phyloP scores from a whole-genome alignment of 2,329 filamentous ascomycete species.

The Colletotrichum lentis region DNA sequence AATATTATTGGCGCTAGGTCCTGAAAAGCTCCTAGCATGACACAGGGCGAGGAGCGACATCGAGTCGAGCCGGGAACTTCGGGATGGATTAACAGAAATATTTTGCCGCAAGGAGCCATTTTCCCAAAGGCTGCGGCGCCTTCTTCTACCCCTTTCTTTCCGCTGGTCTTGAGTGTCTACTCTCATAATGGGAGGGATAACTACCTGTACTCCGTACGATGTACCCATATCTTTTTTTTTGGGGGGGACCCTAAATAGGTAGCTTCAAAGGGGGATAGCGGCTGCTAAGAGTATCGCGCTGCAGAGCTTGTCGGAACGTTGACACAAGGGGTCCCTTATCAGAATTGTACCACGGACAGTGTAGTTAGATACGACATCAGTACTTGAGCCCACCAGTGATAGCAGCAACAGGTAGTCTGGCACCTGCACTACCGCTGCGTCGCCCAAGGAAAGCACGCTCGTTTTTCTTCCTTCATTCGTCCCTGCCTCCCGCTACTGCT shows the following conservation, averaged over 20 bases:
- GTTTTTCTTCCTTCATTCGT: slow-evolving; percentile 7
- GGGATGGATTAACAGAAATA: not conserved
- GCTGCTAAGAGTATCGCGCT: too few relatives aligned
- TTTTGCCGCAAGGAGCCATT: slow-evolving; percentile 6
- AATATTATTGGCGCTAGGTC: not conserved
- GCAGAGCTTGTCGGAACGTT: too few relatives aligned
- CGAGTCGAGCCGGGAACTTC: slow-evolving; percentile 2
- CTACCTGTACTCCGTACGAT: too few relatives aligned
- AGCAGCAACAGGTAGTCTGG: not conserved
- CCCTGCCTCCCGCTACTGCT: not conserved
- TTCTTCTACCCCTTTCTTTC: not conserved
- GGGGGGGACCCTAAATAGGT: not conserved
- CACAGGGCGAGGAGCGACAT: too few relatives aligned
- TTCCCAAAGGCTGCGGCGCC: too few relatives aligned
- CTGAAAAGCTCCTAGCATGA: too few relatives aligned
- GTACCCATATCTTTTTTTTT: too few relatives aligned
- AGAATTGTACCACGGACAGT: too few relatives aligned
- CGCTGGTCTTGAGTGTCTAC: not conserved
- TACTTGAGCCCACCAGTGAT: not conserved
- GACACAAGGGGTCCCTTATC: too few relatives aligned
- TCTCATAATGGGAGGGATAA: too few relatives aligned
- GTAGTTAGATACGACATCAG: not conserved
- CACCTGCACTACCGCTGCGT: not conserved
- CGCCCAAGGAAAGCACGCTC: slow-evolving; percentile 16
- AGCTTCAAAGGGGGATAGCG: not conserved